These are phyloP conservation scores for Flaveria bidentis DNA, from an alignment of 129 eudicot species.

Conservation along the genomic window DNA sequence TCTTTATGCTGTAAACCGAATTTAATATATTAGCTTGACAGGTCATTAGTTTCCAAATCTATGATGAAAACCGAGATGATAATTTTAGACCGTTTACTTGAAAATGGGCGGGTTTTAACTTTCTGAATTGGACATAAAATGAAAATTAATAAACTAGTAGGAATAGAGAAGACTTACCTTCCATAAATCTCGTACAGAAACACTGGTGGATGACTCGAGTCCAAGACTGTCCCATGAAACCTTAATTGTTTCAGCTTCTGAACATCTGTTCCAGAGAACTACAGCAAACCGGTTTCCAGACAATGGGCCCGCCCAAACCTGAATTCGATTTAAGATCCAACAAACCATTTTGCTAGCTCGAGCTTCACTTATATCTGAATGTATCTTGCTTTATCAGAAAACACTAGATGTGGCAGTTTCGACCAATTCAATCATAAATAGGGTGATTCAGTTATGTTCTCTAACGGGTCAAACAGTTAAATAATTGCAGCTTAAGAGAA, in stretches of 20 bases:
- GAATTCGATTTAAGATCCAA: constrained; percentile 19
- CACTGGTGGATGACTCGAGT: constrained; percentile 53
- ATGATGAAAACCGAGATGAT: not conserved
- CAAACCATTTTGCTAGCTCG: not conserved
- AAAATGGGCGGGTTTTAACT: not conserved
- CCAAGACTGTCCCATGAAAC: constrained; percentile 74
- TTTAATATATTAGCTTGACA: not conserved
- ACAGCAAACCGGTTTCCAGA: constrained; percentile 62
- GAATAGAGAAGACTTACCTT: constrained; percentile 45
- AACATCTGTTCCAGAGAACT: constrained; percentile 86
- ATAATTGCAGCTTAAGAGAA: no score
- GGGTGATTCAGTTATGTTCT: no score
- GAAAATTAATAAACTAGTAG: not conserved
- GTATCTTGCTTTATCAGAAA: no score
- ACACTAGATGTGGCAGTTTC: no score
- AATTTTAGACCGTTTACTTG: not conserved
- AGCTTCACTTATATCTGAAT: not conserved
- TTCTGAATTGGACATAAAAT: no score
- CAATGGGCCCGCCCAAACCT: constrained; percentile 98
- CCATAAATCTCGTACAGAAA: constrained; percentile 88
- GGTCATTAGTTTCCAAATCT: constrained; percentile 7
- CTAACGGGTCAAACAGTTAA: no score
- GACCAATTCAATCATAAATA: no score
- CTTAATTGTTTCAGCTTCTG: constrained; percentile 48
- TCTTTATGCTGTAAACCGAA: constrained; percentile 57